Evolutionary conservation across 805 yeast genomes (phyloP).

Genomic region (Trichomonascus vanleenenianus): DNA sequence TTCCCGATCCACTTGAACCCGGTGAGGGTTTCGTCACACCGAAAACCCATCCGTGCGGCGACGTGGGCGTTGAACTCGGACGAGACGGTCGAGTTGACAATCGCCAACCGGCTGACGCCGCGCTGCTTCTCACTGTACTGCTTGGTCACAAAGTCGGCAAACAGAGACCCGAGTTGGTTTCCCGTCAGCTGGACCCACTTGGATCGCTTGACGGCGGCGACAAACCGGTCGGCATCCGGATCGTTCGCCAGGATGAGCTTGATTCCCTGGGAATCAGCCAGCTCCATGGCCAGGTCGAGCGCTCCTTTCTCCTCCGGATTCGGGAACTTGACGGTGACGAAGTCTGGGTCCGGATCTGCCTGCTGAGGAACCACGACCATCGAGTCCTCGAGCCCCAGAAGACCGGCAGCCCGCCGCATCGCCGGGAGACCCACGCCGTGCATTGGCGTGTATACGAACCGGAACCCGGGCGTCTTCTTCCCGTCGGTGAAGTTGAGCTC

Average conservation of each 20-base stretch:
- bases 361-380: constrained; percentile 53
- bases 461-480: constrained; percentile 9
- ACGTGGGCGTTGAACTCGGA: constrained; percentile 69
- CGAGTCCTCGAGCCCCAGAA: constrained; percentile 32
- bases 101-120: constrained; percentile 33
- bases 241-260: constrained; percentile 77
- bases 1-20: constrained; percentile 99
- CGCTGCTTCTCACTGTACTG: constrained; percentile 19
- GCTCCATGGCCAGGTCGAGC: constrained; percentile 54
- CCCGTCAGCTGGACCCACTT: constrained; percentile 81
- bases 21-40: constrained; percentile 75
- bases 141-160: constrained; percentile 58
- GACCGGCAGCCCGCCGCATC: constrained; percentile 36
- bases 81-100: constrained; percentile 87
- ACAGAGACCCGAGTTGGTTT: constrained; percentile 80
- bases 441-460: constrained; percentile 82
- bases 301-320: constrained; percentile 97
- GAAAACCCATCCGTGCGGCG: constrained; percentile 55
- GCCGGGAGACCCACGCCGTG: constrained; percentile 86
- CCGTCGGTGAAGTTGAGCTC: constrained; percentile 1
- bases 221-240: constrained; percentile 95
- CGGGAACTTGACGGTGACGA: constrained; percentile 82
- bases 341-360: constrained; percentile 69
- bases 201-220: constrained; percentile 56
- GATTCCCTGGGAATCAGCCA: constrained; percentile 47